Base-by-base conservation (phyloP, 108 stramenopile genomes). In the Cyclotella cryptica region DNA sequence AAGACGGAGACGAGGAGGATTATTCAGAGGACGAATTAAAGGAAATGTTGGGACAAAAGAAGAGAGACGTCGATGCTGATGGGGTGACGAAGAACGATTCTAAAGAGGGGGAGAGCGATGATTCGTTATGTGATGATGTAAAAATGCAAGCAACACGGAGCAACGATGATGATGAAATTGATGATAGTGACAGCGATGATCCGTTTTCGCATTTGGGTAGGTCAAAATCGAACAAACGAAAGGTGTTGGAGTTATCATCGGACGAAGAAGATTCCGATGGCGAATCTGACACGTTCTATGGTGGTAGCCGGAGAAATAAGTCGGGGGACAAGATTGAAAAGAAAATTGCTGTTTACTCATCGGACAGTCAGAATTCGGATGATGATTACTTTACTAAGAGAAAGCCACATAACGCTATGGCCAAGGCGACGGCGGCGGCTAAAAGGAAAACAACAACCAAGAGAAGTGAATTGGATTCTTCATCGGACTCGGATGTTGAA, bases 281-380 rank as follows among this genome's bases (percentile, higher is more conserved):
- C 60, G 51, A 64, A 1, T 68, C 67, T 10, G 67, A 78, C 41
- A 40, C 28, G 11, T 54, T 10, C 27, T 18, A 27, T 21, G 19
- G 3, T 1, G 27, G 18, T 24, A 30, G 29, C 0, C 11, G 4
- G n/a, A n/a, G 17, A 24, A 68, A 66, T 19, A 53, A 21, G 35
- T 51, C 49, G 29, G 18, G 22, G 24, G 45, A 9, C 9, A 42
- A 47, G 46, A 15, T 24, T 19, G 18, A 47, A 51, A 52, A 65
- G 45, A 45, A 24, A 24, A 24, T 0, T 10, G 22, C 71, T 14
- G 43, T 26, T 13, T 26, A 57, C n/a, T 62, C 55, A 24, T 64
- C 63, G 24, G 73, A 74, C 17, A 53, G 30, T 26, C 63, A 74
- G 22, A 74, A 65, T 55, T 74, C 73, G 3, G 72, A 72, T 43